phyloP scores from a whole-genome alignment of 345 rosid genomes.

The Eucalyptus regnans region DNA sequence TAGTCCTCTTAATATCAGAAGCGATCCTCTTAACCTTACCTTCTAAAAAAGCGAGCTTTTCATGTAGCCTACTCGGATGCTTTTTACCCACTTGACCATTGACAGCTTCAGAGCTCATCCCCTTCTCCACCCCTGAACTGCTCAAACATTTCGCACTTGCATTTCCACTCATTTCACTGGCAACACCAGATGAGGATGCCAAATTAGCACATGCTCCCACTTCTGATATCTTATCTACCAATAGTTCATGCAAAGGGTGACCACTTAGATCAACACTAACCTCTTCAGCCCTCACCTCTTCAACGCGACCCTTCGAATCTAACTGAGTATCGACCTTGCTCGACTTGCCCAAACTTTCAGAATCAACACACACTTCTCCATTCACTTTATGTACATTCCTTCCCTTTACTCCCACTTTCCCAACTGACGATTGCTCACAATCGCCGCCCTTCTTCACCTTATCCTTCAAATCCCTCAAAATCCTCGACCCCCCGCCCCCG shows the following conservation, averaged over 20 bases:
- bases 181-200: neutral
- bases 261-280: neutral
- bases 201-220: neutral
- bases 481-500: neutral
- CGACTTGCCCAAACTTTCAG: neutral
- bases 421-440: neutral
- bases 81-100: conserved; percentile 9
- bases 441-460: conserved; percentile 14
- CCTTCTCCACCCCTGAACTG: conserved; percentile 8
- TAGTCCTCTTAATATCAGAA: conserved; percentile 82
- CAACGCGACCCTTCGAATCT: neutral
- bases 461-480: conserved; percentile 14
- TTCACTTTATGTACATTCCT: neutral
- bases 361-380: neutral
- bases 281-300: neutral
- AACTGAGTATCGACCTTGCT: neutral
- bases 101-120: conserved; percentile 8
- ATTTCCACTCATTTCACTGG: neutral
- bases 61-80: conserved; percentile 71
- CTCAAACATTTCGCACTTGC: neutral
- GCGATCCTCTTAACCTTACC: conserved; percentile 95
- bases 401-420: neutral
- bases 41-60: conserved; percentile 89
- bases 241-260: neutral
- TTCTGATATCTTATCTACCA: neutral